Percentiles rank a stretch among this genome's conserved stretches.
Conservation (phyloP, 371 early-diverging fungal species). For the Mortierella sp. region DNA sequence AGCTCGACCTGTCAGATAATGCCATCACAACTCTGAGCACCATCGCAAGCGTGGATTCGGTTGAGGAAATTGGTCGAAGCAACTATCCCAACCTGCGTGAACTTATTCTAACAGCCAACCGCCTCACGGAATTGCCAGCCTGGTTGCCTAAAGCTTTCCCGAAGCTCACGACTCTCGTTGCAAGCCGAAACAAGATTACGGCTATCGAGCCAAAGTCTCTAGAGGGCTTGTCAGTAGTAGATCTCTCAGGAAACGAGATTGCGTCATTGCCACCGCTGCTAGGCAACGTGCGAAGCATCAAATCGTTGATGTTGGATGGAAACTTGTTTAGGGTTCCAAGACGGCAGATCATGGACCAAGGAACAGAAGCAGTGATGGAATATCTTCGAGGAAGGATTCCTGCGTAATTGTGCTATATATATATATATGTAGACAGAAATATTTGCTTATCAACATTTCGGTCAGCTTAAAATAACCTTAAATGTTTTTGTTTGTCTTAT, state of each 20-base stretch:
- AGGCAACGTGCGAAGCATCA: conserved; percentile 63
- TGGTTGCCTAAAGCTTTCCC: conserved; percentile 63
- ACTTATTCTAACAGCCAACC: conserved; percentile 61
- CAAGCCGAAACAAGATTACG: conserved; percentile 65
- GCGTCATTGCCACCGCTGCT: conserved; percentile 69
- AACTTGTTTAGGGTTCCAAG: conserved; percentile 80
- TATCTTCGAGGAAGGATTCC: conserved; percentile 64
- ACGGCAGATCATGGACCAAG: conserved; percentile 71
- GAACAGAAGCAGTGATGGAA: conserved; percentile 70
- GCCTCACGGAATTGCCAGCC: conserved; percentile 59
- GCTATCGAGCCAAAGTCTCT: conserved; percentile 62
- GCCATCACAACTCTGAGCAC: conserved; percentile 55
- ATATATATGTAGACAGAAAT: too few species aligned
- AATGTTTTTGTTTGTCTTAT: too few species aligned
- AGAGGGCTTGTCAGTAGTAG: conserved; percentile 62
- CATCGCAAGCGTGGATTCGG: neutral
- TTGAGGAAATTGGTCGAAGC: conserved; percentile 23
- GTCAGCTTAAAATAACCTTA: too few species aligned
- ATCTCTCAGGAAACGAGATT: conserved; percentile 74
- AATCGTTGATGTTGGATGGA: conserved; percentile 67
- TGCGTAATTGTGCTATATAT: neutral
- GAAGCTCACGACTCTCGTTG: conserved; percentile 59
- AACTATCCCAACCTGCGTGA: conserved; percentile 64
- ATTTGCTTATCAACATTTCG: too few species aligned
- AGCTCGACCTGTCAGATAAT: conserved; percentile 68